Evolutionary conservation across 129 eudicot genomes (phyloP).

Genomic region (Calendula officinalis): DNA sequence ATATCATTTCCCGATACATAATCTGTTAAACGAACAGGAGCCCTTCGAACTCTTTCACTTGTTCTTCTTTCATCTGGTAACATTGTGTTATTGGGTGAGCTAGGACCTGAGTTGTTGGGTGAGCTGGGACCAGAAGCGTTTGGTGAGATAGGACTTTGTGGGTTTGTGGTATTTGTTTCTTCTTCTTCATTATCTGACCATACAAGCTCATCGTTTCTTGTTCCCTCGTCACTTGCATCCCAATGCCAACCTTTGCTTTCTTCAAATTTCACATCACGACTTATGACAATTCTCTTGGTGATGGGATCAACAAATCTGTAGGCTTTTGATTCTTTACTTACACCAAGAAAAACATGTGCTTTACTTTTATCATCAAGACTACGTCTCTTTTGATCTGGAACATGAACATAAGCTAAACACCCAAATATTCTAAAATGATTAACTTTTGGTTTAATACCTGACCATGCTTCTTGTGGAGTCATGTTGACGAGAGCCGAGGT

Average conservation of each 20-base stretch:
- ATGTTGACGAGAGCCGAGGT: neutral
- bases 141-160: neutral
- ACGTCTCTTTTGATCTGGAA: neutral
- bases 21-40: neutral
- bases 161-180: neutral
- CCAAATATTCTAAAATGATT: slow-evolving; percentile 3
- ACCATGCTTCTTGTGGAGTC: slow-evolving; percentile 25
- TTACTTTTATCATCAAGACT: neutral
- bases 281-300: neutral
- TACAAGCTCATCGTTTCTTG: neutral
- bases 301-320: neutral
- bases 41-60: neutral
- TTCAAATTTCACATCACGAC: neutral
- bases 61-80: neutral
- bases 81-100: too few species aligned
- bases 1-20: neutral
- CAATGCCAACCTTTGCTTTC: neutral
- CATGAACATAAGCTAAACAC: neutral
- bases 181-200: neutral
- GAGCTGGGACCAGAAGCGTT: too few species aligned
- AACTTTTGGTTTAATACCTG: neutral
- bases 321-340: neutral
- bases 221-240: neutral
- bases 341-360: neutral
- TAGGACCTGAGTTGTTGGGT: neutral